These are phyloP conservation scores for Rhodomyrtus psidioides DNA, from an alignment of 441 rosid genomes.

Conservation along the genomic window DNA sequence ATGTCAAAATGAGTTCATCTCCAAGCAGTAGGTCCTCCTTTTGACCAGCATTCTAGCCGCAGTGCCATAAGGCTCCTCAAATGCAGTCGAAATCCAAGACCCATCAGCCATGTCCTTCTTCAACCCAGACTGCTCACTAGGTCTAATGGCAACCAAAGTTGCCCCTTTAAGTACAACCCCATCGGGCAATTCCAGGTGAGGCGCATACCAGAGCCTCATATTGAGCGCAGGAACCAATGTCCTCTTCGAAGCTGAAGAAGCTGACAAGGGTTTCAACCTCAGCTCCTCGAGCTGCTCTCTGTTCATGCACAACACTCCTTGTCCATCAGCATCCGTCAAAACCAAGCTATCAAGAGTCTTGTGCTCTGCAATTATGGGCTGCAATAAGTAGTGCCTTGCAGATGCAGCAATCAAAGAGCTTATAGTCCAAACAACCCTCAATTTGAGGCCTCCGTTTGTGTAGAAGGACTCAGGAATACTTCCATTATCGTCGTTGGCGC, in stretches of 20 bases:
- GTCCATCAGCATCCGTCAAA: conserved; percentile 76
- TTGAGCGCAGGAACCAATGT: conserved; percentile 89
- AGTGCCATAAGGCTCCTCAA: conserved; percentile 81
- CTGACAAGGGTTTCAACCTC: conserved; percentile 73
- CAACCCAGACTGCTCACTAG: conserved; percentile 47
- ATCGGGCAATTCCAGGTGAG: conserved; percentile 63
- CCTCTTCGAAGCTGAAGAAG: conserved; percentile 82
- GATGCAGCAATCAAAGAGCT: conserved; percentile 91
- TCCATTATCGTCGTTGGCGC: conserved; percentile 38
- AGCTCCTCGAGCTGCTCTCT: conserved; percentile 89
- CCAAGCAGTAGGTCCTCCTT: conserved; percentile 82
- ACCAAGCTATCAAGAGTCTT: conserved; percentile 75
- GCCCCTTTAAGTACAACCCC: conserved; percentile 80
- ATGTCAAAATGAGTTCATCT: conserved; percentile 91
- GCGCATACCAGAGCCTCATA: conserved; percentile 95
- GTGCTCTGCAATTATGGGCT: conserved; percentile 82
- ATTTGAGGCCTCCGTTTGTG: conserved; percentile 87
- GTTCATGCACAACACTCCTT: conserved; percentile 83
- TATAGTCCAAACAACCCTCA: conserved; percentile 92
- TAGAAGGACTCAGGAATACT: conserved; percentile 90
- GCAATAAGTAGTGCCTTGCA: conserved; percentile 83
- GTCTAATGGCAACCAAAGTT: conserved; percentile 86
- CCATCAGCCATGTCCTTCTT: conserved; percentile 58
- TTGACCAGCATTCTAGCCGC: conserved; percentile 79
- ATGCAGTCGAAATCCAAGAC: conserved; percentile 66